Conservation (phyloP, 352 stramenopile species). For the Phytopythium kandeliae region DNA sequence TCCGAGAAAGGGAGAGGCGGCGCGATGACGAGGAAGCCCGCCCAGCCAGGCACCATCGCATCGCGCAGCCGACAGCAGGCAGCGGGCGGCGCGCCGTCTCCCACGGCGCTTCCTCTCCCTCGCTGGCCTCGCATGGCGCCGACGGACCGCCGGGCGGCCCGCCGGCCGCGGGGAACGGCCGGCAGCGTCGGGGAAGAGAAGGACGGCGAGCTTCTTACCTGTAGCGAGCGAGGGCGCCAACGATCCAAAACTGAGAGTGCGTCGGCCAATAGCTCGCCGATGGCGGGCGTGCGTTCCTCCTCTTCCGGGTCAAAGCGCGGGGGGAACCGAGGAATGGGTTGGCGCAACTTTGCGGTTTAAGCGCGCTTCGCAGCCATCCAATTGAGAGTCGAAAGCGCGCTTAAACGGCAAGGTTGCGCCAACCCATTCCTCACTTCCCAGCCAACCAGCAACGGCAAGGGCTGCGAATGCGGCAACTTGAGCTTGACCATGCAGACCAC, state of each 20-base stretch:
- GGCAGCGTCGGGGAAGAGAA: conserved; percentile 1
- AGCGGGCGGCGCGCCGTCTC: background rate
- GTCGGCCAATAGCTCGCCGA: conserved; percentile 25
- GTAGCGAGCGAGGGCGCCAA: conserved; percentile 32
- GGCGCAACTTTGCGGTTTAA: background rate
- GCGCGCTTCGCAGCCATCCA: conserved; percentile 9
- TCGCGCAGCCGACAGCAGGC: background rate
- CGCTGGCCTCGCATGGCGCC: background rate
- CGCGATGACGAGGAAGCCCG: too few species aligned
- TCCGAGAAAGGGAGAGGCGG: too few species aligned
- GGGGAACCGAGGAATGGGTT: conserved; percentile 1
- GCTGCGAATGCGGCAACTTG: background rate
- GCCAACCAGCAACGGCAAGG: background rate
- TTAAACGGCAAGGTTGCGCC: too few species aligned
- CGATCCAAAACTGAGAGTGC: conserved; percentile 36
- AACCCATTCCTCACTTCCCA: too few species aligned
- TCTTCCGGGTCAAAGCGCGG: conserved; percentile 1
- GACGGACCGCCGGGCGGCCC: too few species aligned
- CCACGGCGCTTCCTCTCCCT: background rate
- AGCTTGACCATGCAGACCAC: background rate
- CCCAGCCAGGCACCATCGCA: too few species aligned
- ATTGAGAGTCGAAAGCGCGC: conserved; percentile 8
- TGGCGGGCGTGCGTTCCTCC: background rate
- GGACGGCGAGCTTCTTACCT: conserved; percentile 24
- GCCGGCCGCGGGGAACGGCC: background rate